Percentiles rank a stretch among this genome's conserved stretches.
Evolutionary conservation across 2,329 filamentous ascomycete genomes (phyloP).

Genomic region (Helotiales sp.): DNA sequence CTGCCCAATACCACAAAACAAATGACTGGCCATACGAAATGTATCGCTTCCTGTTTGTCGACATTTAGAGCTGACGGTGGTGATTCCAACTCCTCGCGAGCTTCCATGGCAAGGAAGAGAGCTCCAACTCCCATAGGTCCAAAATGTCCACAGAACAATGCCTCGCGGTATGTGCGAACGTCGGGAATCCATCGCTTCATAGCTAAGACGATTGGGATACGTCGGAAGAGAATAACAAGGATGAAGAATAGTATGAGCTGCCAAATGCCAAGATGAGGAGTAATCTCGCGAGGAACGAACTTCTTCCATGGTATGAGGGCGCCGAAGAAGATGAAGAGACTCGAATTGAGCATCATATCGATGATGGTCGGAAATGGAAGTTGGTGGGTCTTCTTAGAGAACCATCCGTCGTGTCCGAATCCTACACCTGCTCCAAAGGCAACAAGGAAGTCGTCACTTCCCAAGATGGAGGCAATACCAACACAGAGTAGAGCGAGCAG

Average conservation of each 20-base stretch:
- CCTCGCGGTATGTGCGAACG: slow-evolving; percentile 50
- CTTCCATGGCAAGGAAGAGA: slow-evolving; percentile 56
- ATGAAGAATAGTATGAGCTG: slow-evolving; percentile 46
- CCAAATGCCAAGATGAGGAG: slow-evolving; percentile 40
- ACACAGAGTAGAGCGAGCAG: slow-evolving; percentile 52
- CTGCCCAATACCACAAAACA: slow-evolving; percentile 55
- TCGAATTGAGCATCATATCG: slow-evolving; percentile 54
- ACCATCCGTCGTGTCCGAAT: slow-evolving; percentile 55
- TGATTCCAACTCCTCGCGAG: slow-evolving; percentile 51
- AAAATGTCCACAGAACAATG: slow-evolving; percentile 56
- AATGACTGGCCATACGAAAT: slow-evolving; percentile 53
- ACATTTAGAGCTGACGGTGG: slow-evolving; percentile 38
- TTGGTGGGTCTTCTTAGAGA: slow-evolving; percentile 45
- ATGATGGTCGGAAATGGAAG: slow-evolving; percentile 49
- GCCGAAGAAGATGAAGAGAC: slow-evolving; percentile 57
- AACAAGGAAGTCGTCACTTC: slow-evolving; percentile 56
- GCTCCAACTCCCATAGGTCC: slow-evolving; percentile 58
- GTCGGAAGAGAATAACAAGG: slow-evolving; percentile 51
- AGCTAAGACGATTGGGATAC: slow-evolving; percentile 51
- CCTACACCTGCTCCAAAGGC: slow-evolving; percentile 55
- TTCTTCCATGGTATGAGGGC: slow-evolving; percentile 52
- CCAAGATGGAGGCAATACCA: slow-evolving; percentile 51
- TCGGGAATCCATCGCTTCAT: slow-evolving; percentile 49
- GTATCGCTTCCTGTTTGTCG: slow-evolving; percentile 40
- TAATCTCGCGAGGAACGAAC: slow-evolving; percentile 42